phyloP scores from a whole-genome alignment of 139 green algal species.

The Chlamydomonas urium region DNA sequence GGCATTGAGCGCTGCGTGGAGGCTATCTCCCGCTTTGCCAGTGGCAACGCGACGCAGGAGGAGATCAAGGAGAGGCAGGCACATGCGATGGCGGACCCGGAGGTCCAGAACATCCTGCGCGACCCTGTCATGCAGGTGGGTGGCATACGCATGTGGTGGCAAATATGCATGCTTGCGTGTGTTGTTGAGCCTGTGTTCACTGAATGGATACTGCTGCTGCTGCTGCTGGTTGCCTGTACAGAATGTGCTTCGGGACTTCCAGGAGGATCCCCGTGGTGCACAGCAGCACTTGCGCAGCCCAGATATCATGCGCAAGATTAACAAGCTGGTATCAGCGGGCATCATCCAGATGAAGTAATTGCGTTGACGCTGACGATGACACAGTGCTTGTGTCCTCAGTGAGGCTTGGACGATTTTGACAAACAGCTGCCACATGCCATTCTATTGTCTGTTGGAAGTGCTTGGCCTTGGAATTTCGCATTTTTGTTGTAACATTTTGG shows the following conservation, averaged over 20 bases:
- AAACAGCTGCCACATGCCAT: too few species aligned
- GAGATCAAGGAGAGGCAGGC: constrained; percentile 89
- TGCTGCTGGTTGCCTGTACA: constrained; percentile 5
- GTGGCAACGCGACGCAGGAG: constrained; percentile 66
- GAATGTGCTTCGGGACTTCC: constrained; percentile 52
- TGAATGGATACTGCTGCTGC: constrained; percentile 6
- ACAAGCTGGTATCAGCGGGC: constrained; percentile 92
- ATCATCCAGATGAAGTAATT: constrained; percentile 73
- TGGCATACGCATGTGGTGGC: too few species aligned
- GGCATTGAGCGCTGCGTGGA: constrained; percentile 75
- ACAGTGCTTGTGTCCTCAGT: neutral
- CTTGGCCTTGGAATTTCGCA: too few species aligned
- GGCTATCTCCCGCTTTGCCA: constrained; percentile 54
- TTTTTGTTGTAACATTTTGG: too few species aligned
- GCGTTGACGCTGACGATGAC: neutral
- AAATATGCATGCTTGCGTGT: too few species aligned
- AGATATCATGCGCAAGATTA: constrained; percentile 87
- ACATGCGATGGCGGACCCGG: constrained; percentile 86
- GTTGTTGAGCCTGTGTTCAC: neutral
- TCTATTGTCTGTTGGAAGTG: too few species aligned
- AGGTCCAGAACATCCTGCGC: constrained; percentile 88
- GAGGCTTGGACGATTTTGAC: too few species aligned
- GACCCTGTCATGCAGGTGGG: constrained; percentile 88
- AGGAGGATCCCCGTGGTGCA: constrained; percentile 80
- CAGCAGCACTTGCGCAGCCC: constrained; percentile 82